Evolutionary conservation across 768 basidiomycete genomes (phyloP).

Genomic region (Kondoa malvinella): DNA sequence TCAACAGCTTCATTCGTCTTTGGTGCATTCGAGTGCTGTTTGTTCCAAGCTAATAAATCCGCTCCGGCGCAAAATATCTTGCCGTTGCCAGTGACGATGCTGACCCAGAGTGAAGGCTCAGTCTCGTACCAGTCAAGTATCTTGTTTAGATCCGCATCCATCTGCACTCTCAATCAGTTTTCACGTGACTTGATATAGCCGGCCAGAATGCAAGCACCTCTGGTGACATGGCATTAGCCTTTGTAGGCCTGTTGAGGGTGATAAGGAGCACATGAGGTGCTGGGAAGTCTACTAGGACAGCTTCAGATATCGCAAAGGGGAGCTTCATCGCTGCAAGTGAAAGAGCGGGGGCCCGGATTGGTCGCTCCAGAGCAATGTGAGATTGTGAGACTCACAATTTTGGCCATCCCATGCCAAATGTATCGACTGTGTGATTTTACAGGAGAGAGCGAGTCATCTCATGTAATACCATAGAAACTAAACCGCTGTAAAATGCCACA

Average conservation of each 20-base stretch:
- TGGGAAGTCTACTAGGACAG: slow-evolving; percentile 15
- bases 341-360: not conserved
- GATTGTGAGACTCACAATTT: too few species aligned
- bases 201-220: slow-evolving; percentile 25
- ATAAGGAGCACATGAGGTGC: slow-evolving; percentile 31
- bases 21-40: too few species aligned
- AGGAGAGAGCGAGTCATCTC: too few species aligned
- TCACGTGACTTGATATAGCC: too few species aligned
- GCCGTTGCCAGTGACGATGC: slow-evolving; percentile 18
- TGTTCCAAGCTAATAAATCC: slow-evolving; percentile 8
- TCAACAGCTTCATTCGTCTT: slow-evolving; percentile 4
- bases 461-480: too few species aligned
- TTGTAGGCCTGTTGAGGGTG: slow-evolving; percentile 49
- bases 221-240: slow-evolving; percentile 58
- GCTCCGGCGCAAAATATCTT: slow-evolving; percentile 25
- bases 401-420: too few species aligned
- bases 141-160: slow-evolving; percentile 18
- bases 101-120: slow-evolving; percentile 20
- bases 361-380: not conserved
- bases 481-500: too few species aligned
- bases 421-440: too few species aligned
- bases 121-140: slow-evolving; percentile 26
- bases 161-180: not conserved
- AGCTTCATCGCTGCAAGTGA: not conserved
- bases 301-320: not conserved